These are phyloP conservation scores for Perkinsus chesapeaki DNA, from an alignment of 169 alveolate genomes.

Conservation along the genomic window DNA sequence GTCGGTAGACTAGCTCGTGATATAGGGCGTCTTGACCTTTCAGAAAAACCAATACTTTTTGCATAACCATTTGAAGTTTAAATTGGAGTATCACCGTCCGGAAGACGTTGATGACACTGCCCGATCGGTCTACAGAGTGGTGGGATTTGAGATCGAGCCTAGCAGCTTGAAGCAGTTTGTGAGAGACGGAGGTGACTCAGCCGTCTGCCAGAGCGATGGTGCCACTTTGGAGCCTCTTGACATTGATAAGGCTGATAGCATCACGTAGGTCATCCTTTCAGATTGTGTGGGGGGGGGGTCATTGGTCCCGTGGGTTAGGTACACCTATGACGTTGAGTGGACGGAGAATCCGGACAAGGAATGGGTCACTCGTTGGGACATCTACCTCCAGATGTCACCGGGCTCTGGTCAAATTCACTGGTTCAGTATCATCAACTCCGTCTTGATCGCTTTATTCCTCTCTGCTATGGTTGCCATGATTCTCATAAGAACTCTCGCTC, in stretches of 20 bases:
- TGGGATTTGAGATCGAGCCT: constrained; percentile 58
- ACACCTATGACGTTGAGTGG: constrained; percentile 66
- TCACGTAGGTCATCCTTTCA: background rate
- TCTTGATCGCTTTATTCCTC: constrained; percentile 54
- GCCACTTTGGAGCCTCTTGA: background rate
- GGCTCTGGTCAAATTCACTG: constrained; percentile 67
- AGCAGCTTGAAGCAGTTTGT: constrained; percentile 24
- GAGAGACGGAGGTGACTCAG: constrained; percentile 1
- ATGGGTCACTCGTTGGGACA: constrained; percentile 72
- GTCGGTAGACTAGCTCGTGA: background rate
- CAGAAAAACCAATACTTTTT: constrained; percentile 22
- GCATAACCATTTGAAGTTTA: constrained; percentile 37
- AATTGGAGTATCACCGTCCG: constrained; percentile 20
- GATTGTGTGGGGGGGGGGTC: background rate
- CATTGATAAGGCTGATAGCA: background rate
- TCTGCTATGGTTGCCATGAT: constrained; percentile 66
- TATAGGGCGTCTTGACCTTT: background rate
- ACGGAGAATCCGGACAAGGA: constrained; percentile 42
- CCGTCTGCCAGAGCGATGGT: constrained; percentile 8
- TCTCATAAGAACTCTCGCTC: constrained; percentile 59
- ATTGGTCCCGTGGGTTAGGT: constrained; percentile 8
- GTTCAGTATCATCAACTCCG: constrained; percentile 71
- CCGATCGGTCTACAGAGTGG: constrained; percentile 39
- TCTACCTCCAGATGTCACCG: constrained; percentile 51
- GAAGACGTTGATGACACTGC: background rate